Conservation (phyloP, 139 green algal genomes). For the Picochlorum sp. region DNA sequence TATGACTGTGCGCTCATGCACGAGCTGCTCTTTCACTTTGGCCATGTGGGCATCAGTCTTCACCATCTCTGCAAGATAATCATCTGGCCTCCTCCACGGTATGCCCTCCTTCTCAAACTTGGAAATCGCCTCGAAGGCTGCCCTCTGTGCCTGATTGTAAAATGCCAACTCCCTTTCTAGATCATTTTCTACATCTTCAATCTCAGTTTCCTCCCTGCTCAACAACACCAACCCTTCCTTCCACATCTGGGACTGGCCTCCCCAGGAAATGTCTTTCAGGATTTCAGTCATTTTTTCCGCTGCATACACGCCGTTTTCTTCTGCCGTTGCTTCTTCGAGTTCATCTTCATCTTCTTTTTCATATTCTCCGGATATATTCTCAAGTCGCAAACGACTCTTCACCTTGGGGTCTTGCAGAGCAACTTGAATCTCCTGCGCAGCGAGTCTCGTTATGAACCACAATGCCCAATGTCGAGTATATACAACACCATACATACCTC, state of each 20-base stretch:
- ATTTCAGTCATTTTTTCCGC: constrained; percentile 2
- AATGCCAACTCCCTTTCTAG: constrained; percentile 83
- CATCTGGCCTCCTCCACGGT: constrained; percentile 68
- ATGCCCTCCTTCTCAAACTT: constrained; percentile 55
- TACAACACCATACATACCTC: too few relatives aligned
- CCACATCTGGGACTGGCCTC: neutral
- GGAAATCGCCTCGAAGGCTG: constrained; percentile 53
- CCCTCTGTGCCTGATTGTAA: constrained; percentile 80
- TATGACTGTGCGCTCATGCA: constrained; percentile 73
- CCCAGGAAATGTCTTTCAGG: neutral
- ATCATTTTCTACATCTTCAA: constrained; percentile 76
- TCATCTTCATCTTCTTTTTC: too few relatives aligned
- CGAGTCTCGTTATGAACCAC: too few relatives aligned
- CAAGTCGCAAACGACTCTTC: too few relatives aligned
- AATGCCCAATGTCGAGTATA: too few relatives aligned
- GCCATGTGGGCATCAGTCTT: constrained; percentile 95
- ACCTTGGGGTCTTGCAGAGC: too few relatives aligned
- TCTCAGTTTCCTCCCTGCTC: neutral
- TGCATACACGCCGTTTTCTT: neutral
- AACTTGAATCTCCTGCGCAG: too few relatives aligned
- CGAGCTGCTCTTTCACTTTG: constrained; percentile 77
- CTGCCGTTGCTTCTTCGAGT: too few relatives aligned
- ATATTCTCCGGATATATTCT: too few relatives aligned
- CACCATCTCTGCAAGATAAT: constrained; percentile 98
- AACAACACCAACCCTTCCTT: neutral